Evolutionary conservation across 208 protist species (phyloP).

Genomic region (Naegleria fowleri): DNA sequence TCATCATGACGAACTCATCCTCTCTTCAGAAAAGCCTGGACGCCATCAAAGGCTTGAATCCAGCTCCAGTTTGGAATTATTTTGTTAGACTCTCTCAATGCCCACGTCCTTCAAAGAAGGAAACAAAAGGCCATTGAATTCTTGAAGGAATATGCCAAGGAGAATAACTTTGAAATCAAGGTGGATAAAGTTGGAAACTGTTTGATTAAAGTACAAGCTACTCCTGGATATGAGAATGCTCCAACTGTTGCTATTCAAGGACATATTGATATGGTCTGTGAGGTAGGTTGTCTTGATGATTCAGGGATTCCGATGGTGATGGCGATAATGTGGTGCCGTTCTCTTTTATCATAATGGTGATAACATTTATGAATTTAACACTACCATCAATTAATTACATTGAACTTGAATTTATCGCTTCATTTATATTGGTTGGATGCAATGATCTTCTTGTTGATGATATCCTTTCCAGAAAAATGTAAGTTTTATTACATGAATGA

Average conservation of each 20-base stretch:
- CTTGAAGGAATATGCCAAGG: neutral
- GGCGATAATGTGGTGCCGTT: too few species aligned
- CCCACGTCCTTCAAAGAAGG: neutral
- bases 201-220: neutral
- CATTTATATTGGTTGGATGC: neutral
- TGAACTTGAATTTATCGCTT: too few species aligned
- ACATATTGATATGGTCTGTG: constrained; percentile 14
- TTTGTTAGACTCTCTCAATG: neutral
- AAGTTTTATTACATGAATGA: neutral
- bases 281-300: neutral
- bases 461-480: neutral
- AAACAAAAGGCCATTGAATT: neutral
- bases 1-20: too few species aligned
- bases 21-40: neutral
- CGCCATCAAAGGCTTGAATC: neutral
- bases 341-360: too few species aligned
- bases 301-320: neutral
- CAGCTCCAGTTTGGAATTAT: neutral
- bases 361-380: neutral
- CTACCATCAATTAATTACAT: too few species aligned
- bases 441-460: neutral
- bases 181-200: constrained; percentile 4
- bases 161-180: neutral
- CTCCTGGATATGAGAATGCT: neutral
- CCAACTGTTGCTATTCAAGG: constrained; percentile 11